Percentiles rank a stretch among this genome's conserved stretches.
Evolutionary conservation across 257 asterid species (phyloP).

Genomic region (Nicotiana sylvestris): DNA sequence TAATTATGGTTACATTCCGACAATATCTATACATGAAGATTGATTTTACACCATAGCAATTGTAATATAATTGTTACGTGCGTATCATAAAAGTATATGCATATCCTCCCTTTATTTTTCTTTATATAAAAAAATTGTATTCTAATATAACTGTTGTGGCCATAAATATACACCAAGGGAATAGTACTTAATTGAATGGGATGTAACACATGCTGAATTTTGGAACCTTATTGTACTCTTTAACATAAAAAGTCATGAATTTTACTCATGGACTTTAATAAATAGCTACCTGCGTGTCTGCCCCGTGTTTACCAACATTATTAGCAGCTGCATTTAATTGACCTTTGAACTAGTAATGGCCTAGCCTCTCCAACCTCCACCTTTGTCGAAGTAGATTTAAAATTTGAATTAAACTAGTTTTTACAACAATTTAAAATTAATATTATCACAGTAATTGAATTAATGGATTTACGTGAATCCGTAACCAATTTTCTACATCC

Average conservation of each 20-base stretch:
- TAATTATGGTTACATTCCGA: background rate
- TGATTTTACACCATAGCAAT: too few species aligned
- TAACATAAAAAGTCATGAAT: background rate
- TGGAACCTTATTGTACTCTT: constrained; percentile 1
- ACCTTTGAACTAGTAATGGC: background rate
- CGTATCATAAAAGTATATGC: too few species aligned
- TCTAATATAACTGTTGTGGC: background rate
- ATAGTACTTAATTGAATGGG: too few species aligned
- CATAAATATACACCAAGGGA: background rate
- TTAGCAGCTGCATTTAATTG: background rate
- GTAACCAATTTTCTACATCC: too few species aligned
- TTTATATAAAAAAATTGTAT: too few species aligned
- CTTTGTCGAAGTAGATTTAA: too few species aligned
- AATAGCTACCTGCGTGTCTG: constrained; percentile 1
- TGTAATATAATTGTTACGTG: too few species aligned
- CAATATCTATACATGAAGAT: background rate
- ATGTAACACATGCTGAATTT: background rate
- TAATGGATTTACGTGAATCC: too few species aligned
- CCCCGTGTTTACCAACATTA: background rate
- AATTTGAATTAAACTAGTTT: too few species aligned
- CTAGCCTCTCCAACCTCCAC: too few species aligned
- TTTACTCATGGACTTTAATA: background rate
- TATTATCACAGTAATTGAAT: too few species aligned
- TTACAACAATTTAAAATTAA: too few species aligned
- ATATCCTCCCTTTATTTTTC: background rate